Evolutionary conservation across 305 asterid species (phyloP), one percentile per base, ranked within the genome.

Genomic region (Ajuga reptans): DNA sequence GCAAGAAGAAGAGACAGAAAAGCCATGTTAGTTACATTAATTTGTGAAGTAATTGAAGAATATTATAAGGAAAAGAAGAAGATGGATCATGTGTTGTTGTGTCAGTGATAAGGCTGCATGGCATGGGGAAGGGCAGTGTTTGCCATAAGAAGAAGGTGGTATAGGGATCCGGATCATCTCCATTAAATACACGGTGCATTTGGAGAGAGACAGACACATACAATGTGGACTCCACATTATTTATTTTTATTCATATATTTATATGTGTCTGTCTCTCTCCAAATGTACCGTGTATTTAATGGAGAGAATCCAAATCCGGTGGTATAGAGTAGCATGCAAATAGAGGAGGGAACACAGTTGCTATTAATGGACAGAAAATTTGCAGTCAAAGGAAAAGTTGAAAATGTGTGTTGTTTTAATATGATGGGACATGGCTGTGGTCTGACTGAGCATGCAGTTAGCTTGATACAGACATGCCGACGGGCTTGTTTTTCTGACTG

Each of bases 341-440:
- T 37, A 33, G 50, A 72, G 50, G 77, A 66, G 68, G 63, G 58
- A 56, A 43, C 53, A 53, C 55, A 74, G 70, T 45, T 66, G 66
- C 54, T 51, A 49, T 39, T 53, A 0, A 21, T 21, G n/a, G 12
- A 9, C 12, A 50, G 41, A 27, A 64, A 6, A 64, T 37, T 72
- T 41, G 60, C 55, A 64, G 83, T 79, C 78, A 69, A 76, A 9
- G 9, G 3, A 79, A 57, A 11, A 56, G 15, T 37, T 77, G 55
- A 60, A 52, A 55, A 41, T 21, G 27, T 64, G 75, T 71, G 77
- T 65, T 64, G 76, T 60, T n/a, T n/a, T n/a, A 33, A 70, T 33
- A n/a, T 59, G 85, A 81, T 67, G 73, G 81, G 85, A 81, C 85
- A 34, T 21, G 27, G 49, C 77, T 64, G 72, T 75, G 72, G 33